phyloP scores from a whole-genome alignment of 768 basidiomycete genomes.

The Amylocystis lapponica region DNA sequence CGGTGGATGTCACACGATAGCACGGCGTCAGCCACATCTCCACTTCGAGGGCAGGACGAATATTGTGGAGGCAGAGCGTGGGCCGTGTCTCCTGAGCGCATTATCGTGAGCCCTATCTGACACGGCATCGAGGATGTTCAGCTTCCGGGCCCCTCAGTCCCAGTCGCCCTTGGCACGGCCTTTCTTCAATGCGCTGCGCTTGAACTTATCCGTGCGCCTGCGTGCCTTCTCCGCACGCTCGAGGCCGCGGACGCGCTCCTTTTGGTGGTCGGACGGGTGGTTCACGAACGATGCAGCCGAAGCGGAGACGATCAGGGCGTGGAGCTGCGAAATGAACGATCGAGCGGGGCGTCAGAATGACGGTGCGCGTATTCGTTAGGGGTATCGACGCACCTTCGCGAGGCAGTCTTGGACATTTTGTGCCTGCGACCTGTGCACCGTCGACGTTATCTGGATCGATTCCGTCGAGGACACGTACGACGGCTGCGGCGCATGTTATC shows the following conservation, averaged over 20 bases:
- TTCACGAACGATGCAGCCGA: constrained; percentile 43
- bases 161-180: constrained; percentile 17
- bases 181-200: constrained; percentile 46
- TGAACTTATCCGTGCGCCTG: constrained; percentile 45
- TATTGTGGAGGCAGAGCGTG: too few relatives aligned
- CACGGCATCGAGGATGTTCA: background rate
- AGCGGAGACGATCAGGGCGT: constrained; percentile 42
- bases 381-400: constrained; percentile 41
- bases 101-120: too few relatives aligned
- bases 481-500: constrained; percentile 34
- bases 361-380: constrained; percentile 1
- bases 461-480: constrained; percentile 64
- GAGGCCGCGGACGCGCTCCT: constrained; percentile 44
- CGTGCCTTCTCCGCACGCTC: constrained; percentile 42
- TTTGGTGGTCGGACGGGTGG: constrained; percentile 50
- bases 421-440: constrained; percentile 66
- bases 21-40: too few relatives aligned
- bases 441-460: constrained; percentile 66
- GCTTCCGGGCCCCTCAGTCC: too few relatives aligned
- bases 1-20: too few relatives aligned
- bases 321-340: constrained; percentile 46
- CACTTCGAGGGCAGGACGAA: too few relatives aligned
- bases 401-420: constrained; percentile 73
- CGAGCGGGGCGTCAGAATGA: constrained; percentile 1
- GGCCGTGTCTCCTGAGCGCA: too few relatives aligned